Conservation (phyloP, 2,329 filamentous ascomycete genomes). For the Boeremia lycopersici region DNA sequence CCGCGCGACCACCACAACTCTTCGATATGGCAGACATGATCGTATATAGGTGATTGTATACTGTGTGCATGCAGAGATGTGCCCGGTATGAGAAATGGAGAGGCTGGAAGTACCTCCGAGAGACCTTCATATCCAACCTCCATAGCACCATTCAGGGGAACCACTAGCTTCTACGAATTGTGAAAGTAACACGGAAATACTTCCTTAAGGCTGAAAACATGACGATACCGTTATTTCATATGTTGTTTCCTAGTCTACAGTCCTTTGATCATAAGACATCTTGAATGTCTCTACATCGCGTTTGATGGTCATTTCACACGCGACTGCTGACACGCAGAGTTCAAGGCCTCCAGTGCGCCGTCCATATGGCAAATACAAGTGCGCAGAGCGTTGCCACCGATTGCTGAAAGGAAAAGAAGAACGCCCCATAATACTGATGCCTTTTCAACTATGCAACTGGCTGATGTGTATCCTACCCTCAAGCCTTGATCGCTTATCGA, state of each 20-base stretch:
- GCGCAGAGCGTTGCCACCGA: background rate
- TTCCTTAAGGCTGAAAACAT: too few species aligned
- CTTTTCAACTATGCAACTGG: conserved; percentile 7
- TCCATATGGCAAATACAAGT: background rate
- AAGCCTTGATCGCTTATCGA: conserved; percentile 43
- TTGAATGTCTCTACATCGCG: background rate
- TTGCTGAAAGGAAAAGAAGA: conserved; percentile 11
- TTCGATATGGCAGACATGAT: too few species aligned
- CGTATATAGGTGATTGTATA: too few species aligned
- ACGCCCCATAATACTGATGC: conserved; percentile 16
- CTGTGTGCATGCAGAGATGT: too few species aligned
- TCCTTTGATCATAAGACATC: background rate
- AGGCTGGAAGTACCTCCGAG: too few species aligned
- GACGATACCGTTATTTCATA: background rate
- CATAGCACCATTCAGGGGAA: background rate
- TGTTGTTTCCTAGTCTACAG: conserved; percentile 8
- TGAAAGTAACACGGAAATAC: background rate
- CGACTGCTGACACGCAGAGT: background rate
- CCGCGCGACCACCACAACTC: background rate
- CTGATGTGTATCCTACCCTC: conserved; percentile 32
- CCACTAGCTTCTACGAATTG: background rate
- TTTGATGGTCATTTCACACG: background rate
- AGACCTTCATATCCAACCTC: too few species aligned
- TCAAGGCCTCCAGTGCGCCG: conserved; percentile 5
- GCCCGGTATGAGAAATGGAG: too few species aligned